Evolutionary conservation across 164 flowering plant genomes (phyloP).

Genomic region (Aristolochia contorta): DNA sequence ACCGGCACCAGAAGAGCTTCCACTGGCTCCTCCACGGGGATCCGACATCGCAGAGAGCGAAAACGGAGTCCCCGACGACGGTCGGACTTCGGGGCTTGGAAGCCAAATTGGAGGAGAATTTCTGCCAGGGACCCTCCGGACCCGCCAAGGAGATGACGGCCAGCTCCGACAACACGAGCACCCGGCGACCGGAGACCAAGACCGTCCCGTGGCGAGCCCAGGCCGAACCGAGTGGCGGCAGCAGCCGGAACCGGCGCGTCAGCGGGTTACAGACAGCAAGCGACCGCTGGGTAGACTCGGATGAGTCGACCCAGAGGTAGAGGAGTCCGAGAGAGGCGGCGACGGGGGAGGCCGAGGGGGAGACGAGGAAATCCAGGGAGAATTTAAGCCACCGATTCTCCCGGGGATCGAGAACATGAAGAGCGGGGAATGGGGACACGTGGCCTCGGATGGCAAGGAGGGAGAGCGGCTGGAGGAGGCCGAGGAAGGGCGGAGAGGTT

Average conservation of each 20-base stretch:
- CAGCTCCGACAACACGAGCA: constrained; percentile 70
- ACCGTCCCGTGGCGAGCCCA: constrained; percentile 96
- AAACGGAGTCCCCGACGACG: constrained; percentile 36
- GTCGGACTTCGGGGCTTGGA: constrained; percentile 87
- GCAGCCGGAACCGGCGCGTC: constrained; percentile 36
- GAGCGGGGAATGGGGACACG: constrained; percentile 54
- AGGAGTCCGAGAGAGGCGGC: constrained; percentile 38
- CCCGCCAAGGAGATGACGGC: constrained; percentile 53
- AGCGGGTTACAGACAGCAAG: constrained; percentile 74
- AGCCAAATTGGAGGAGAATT: constrained; percentile 64
- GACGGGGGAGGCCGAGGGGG: constrained; percentile 24
- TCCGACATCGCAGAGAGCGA: constrained; percentile 75
- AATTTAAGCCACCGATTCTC: constrained; percentile 43
- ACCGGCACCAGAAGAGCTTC: constrained; percentile 51
- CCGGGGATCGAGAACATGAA: constrained; percentile 51
- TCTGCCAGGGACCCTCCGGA: constrained; percentile 37
- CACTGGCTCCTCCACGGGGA: constrained; percentile 89
- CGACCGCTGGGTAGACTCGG: constrained; percentile 24
- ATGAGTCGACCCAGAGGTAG: constrained; percentile 61
- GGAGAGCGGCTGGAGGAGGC: constrained; percentile 30
- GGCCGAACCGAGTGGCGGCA: constrained; percentile 89
- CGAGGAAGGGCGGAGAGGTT: constrained; percentile 43
- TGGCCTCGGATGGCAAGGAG: constrained; percentile 30
- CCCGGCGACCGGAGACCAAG: constrained; percentile 34
- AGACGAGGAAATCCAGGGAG: constrained; percentile 55